Base-by-base conservation (phyloP, 2,329 filamentous ascomycete genomes). In the Plectosphaerella cucumerina region DNA sequence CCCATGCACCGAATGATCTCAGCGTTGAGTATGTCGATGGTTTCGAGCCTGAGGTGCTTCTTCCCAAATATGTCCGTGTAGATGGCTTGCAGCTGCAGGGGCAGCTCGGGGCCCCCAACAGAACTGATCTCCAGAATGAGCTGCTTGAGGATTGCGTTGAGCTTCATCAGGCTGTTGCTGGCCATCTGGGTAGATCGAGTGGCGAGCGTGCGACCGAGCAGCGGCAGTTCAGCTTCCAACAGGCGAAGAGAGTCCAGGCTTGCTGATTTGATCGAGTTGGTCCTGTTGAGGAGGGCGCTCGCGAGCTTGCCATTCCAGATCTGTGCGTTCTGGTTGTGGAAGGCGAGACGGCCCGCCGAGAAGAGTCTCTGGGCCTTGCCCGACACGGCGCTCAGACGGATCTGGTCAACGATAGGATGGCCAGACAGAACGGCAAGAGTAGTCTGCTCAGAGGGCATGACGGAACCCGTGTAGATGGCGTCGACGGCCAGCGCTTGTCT, bases 211-310 rank as follows among this genome's bases (percentile, higher is more conserved):
- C 74, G 73, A 10, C 81, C 81, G 53, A 89, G 70, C 3, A 79
- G 70, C 9, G 83, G 82, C 47, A 89, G 68, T 60, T 90, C 87
- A 1, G 74, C 71, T 64, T 88, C 84, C 0, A 90, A 71, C 17
- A 86, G 73, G 43, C 79, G 74, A 45, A 90, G 69, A 41, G 83
- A 81, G 44, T 76, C 76, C 37, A 90, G 69, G 44, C 72, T 78
- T 1, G 85, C 80, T 21, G 75, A 70, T 12, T 70, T 68, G 17
- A 84, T 65, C 2, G 65, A 68, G 47, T 77, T 70, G 44, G 87
- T 66, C 57, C 78, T 84, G 14, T 72, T 69, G 58, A 89, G 70
- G 4, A 89, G 60, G 1, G 76, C 75, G 15, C 62, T 56, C 3
- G 65, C 54, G 43, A 75, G 62, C 47, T 66, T 70, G 17, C 72